A percentile compares a stretch with the other conserved stretches of the same genome.
Conservation (phyloP, 345 rosid genomes). For the Eucalyptus camaldulensis region DNA sequence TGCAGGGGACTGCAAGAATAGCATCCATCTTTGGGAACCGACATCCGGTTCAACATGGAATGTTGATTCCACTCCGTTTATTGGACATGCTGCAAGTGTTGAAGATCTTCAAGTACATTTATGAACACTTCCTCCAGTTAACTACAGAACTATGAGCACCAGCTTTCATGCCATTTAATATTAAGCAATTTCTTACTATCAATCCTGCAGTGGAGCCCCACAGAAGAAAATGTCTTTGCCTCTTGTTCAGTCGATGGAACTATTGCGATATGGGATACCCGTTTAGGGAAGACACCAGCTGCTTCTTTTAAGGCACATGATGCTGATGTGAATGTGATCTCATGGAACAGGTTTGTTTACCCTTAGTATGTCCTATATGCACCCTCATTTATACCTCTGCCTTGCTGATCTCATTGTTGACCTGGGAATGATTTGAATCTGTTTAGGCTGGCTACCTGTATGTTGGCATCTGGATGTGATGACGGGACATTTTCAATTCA, state of each 20-base stretch:
- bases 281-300: slow-evolving; percentile 54
- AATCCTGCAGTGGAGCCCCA: slow-evolving; percentile 87
- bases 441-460: slow-evolving; percentile 73
- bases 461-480: slow-evolving; percentile 96
- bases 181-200: background rate
- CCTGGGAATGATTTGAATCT: background rate
- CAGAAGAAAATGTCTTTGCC: slow-evolving; percentile 67
- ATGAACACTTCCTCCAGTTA: background rate
- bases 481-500: slow-evolving; percentile 90
- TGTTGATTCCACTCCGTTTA: slow-evolving; percentile 56
- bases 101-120: slow-evolving; percentile 77
- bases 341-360: slow-evolving; percentile 83
- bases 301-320: slow-evolving; percentile 74
- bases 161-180: background rate
- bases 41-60: slow-evolving; percentile 66
- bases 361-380: background rate
- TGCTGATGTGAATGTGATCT: slow-evolving; percentile 91
- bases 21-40: slow-evolving; percentile 89
- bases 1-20: slow-evolving; percentile 81
- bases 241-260: slow-evolving; percentile 81
- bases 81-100: slow-evolving; percentile 79
- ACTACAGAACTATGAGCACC: background rate
- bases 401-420: background rate
- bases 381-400: background rate
- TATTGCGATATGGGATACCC: slow-evolving; percentile 86